Percentiles rank a stretch among this genome's conserved stretches.
Evolutionary conservation across 169 alveolate genomes (phyloP).

Genomic region (Eimeria maxima): DNA sequence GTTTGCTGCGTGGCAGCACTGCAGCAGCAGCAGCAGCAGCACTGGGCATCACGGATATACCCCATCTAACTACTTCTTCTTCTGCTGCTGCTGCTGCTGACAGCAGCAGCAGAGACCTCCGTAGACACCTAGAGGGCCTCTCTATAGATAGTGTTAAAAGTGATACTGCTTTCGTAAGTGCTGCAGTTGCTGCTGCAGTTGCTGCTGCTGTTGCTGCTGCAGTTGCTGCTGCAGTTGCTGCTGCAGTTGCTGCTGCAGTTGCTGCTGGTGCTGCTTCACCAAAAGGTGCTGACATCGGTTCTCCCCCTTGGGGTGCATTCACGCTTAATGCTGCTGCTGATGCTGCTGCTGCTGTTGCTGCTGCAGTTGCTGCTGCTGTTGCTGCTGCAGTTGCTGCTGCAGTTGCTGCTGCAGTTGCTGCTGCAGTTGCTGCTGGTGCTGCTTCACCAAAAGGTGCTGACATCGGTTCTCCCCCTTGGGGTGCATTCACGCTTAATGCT

Average conservation of each 20-base stretch:
- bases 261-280: too few species aligned
- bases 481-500: background rate
- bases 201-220: too few species aligned
- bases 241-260: too few species aligned
- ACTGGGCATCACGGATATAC: background rate
- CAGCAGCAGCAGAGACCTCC: constrained; percentile 23
- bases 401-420: too few species aligned
- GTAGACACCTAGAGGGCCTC: constrained; percentile 26
- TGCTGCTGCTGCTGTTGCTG: constrained; percentile 18
- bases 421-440: too few species aligned
- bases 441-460: background rate
- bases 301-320: background rate
- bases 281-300: background rate
- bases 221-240: too few species aligned
- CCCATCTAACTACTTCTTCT: background rate
- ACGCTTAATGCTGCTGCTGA: background rate
- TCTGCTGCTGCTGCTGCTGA: too few species aligned
- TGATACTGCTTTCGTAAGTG: constrained; percentile 1
- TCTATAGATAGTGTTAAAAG: constrained; percentile 24
- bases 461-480: background rate
- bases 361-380: background rate
- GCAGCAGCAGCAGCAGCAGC: constrained; percentile 46
- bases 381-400: too few species aligned
- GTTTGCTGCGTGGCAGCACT: background rate
- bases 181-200: too few species aligned